These are phyloP conservation scores for Craspedostauros australis DNA, from an alignment of 108 stramenopile genomes.

Conservation along the genomic window DNA sequence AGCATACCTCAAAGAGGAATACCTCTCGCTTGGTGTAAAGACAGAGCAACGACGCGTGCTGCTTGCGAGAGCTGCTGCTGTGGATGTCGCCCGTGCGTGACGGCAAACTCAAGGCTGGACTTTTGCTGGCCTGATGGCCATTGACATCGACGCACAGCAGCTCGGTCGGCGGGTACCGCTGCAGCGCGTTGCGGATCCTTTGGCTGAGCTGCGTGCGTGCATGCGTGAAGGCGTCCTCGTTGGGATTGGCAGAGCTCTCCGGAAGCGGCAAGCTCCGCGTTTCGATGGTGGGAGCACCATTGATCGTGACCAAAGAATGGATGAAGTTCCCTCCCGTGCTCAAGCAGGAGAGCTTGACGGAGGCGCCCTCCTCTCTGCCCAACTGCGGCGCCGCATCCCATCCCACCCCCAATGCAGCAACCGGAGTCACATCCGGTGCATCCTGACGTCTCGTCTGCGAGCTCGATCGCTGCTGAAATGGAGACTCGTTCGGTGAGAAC, in stretches of 20 bases:
- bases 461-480: background rate
- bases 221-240: no score
- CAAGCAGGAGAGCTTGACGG: slow-evolving; percentile 41
- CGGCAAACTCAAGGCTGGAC: background rate
- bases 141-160: slow-evolving; percentile 54
- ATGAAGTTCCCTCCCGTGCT: slow-evolving; percentile 57
- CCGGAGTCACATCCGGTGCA: background rate
- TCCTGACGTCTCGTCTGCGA: background rate
- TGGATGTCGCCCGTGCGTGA: background rate
- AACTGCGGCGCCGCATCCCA: background rate
- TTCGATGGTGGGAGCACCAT: slow-evolving; percentile 28
- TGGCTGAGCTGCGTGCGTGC: slow-evolving; percentile 34
- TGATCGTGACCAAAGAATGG: slow-evolving; percentile 33
- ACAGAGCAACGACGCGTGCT: slow-evolving; percentile 50
- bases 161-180: slow-evolving; percentile 52
- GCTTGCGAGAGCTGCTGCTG: background rate
- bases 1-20: slow-evolving; percentile 50
- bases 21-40: slow-evolving; percentile 56
- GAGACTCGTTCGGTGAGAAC: background rate
- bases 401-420: background rate
- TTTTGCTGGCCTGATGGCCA: background rate
- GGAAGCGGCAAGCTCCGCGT: slow-evolving; percentile 55
- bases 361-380: background rate
- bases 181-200: slow-evolving; percentile 23
- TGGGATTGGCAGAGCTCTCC: slow-evolving; percentile 11